A percentile compares a stretch with the other conserved stretches of the same genome.
phyloP scores from a whole-genome alignment of 139 green algal genomes.

The Pleodorina starrii region DNA sequence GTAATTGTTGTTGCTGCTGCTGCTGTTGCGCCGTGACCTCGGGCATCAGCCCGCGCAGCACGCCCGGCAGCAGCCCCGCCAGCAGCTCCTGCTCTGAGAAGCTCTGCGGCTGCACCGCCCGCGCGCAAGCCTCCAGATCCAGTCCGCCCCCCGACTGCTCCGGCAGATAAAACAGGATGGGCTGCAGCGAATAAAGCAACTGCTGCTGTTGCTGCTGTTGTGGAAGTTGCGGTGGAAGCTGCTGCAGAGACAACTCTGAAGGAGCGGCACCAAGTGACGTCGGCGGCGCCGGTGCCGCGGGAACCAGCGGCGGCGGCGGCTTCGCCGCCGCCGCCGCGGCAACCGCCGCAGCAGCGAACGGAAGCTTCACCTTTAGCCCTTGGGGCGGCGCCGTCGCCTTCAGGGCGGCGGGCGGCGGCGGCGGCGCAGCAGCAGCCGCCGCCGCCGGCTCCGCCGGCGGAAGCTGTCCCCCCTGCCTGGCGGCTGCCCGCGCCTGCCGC shows the following conservation, averaged over 20 bases:
- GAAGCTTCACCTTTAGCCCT: not conserved
- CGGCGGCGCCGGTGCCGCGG: no score
- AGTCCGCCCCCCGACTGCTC: not conserved
- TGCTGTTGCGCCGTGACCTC: not conserved
- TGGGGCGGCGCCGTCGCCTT: not conserved
- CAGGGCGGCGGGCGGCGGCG: not conserved
- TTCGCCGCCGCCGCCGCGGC: no score
- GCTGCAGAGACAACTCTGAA: no score
- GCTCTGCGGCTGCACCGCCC: not conserved
- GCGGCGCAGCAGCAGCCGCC: no score
- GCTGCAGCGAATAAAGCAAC: not conserved
- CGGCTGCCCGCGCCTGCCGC: not conserved
- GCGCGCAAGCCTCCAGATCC: not conserved
- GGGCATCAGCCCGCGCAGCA: not conserved
- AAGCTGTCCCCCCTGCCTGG: not conserved
- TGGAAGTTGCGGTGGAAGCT: no score
- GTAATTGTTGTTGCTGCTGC: not conserved
- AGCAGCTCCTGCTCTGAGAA: not conserved
- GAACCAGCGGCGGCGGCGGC: no score
- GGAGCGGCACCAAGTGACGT: no score
- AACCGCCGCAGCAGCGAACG: no score
- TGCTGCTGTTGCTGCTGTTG: constrained; percentile 2
- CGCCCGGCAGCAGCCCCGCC: not conserved
- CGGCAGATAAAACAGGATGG: not conserved
- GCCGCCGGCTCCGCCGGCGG: not conserved